Conservation (phyloP, 345 rosid species). For the Syzygium jambos region DNA sequence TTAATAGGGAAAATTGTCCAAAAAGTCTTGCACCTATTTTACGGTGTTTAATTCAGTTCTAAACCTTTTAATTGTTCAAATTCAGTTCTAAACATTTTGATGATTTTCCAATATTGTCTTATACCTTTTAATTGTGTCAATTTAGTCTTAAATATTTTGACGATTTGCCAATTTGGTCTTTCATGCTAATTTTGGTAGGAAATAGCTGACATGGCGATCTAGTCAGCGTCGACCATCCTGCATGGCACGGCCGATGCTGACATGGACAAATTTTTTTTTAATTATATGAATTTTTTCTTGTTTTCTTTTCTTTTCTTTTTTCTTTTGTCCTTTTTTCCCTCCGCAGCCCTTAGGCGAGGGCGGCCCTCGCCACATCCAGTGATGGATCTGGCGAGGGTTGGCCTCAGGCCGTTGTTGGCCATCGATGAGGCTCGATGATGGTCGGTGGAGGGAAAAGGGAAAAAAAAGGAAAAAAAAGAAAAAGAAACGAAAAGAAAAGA, state of each 20-base stretch:
- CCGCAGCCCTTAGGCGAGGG: background rate
- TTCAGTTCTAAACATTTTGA: background rate
- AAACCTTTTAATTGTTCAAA: background rate
- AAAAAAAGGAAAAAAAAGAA: background rate
- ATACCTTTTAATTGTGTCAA: background rate
- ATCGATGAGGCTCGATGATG: no score
- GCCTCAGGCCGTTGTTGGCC: background rate
- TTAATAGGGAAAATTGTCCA: no score
- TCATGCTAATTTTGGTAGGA: background rate
- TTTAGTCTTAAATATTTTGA: background rate
- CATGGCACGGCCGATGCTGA: fast-evolving
- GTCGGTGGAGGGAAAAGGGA: background rate
- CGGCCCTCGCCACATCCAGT: fast-evolving
- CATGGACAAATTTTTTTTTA: fast-evolving
- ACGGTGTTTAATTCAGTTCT: no score
- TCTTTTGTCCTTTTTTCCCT: background rate
- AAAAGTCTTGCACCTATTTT: no score
- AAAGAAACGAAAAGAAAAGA: background rate
- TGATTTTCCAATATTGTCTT: background rate
- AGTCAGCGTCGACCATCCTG: fast-evolving
- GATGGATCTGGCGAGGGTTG: background rate
- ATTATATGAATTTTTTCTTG: no score
- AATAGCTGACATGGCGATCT: fast-evolving
- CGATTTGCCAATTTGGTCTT: background rate
- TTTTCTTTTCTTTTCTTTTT: background rate